These are phyloP conservation scores for Cnidoscolus chayamansa DNA, from an alignment of 441 rosid species.

Conservation along the genomic window DNA sequence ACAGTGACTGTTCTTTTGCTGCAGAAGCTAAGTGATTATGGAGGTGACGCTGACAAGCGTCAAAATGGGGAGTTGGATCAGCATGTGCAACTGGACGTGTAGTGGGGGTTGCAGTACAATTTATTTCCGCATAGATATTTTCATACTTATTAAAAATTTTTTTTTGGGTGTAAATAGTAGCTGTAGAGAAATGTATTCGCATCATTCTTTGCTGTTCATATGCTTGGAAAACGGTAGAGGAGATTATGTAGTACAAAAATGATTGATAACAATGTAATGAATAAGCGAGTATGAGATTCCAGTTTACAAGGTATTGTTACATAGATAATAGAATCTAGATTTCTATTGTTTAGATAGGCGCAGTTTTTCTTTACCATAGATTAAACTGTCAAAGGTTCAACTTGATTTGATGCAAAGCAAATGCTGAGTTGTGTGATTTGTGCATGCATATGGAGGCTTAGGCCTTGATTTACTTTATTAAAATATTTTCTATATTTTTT, in stretches of 20 bases:
- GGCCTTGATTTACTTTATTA: no score
- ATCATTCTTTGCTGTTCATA: slow-evolving; percentile 62
- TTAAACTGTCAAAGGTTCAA: background rate
- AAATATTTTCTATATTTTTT: no score
- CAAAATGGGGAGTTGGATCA: slow-evolving; percentile 38
- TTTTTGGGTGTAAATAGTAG: slow-evolving; percentile 28
- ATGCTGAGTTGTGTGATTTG: background rate
- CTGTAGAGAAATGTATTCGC: slow-evolving; percentile 34
- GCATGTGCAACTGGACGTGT: slow-evolving; percentile 41
- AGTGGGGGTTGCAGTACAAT: slow-evolving; percentile 8
- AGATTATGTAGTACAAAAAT: slow-evolving; percentile 14
- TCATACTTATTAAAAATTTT: slow-evolving; percentile 18
- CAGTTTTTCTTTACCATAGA: background rate
- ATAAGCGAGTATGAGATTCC: slow-evolving; percentile 19
- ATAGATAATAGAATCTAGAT: background rate
- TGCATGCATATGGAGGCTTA: no score
- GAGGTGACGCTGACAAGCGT: slow-evolving; percentile 29
- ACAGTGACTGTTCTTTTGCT: background rate
- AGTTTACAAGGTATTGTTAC: slow-evolving; percentile 1
- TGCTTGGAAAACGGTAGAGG: slow-evolving; percentile 30
- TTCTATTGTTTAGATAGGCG: background rate
- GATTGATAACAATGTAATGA: slow-evolving; percentile 18
- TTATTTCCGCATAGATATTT: slow-evolving; percentile 11
- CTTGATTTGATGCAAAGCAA: background rate
- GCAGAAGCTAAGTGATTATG: slow-evolving; percentile 39